Evolutionary conservation across 768 basidiomycete genomes (phyloP).

Genomic region (Clavulina sp.): DNA sequence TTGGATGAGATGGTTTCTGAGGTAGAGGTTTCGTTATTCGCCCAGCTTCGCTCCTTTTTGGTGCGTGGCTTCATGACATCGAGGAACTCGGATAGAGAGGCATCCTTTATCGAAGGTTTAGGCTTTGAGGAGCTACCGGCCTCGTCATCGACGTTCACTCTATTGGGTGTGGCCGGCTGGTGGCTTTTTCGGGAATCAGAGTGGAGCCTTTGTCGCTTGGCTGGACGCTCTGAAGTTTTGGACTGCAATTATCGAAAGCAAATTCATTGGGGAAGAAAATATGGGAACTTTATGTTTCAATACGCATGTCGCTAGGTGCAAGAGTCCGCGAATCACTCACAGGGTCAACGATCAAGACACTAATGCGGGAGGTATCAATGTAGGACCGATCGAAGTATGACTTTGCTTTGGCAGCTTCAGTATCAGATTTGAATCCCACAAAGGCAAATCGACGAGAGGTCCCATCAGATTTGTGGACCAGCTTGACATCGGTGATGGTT

Average conservation of each 20-base stretch:
- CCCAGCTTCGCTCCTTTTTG: slow-evolving; percentile 45
- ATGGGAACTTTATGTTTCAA: too few species aligned
- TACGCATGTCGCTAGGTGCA: background rate
- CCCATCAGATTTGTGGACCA: slow-evolving; percentile 58
- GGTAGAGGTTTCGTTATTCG: slow-evolving; percentile 26
- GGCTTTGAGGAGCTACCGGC: too few species aligned
- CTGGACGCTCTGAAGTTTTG: background rate
- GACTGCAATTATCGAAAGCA: background rate
- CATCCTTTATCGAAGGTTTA: too few species aligned
- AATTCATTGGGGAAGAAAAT: background rate
- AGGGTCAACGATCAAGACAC: slow-evolving; percentile 41
- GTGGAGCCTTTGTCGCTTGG: background rate
- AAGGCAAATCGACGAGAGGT: slow-evolving; percentile 81
- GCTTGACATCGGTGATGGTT: slow-evolving; percentile 70
- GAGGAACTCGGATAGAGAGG: background rate
- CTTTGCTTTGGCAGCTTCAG: slow-evolving; percentile 55
- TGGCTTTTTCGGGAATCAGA: background rate
- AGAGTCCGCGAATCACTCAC: background rate
- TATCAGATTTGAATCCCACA: slow-evolving; percentile 68
- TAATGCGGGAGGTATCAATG: slow-evolving; percentile 61
- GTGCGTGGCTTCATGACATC: background rate
- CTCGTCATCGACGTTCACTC: slow-evolving; percentile 1
- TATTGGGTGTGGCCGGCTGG: background rate
- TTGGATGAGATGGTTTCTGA: too few species aligned
- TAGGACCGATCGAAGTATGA: slow-evolving; percentile 78